Evolutionary conservation across 371 early-diverging fungal genomes (phyloP), one percentile per base, ranked within the genome.

Genomic region (Syncephalastrum racemosum): DNA sequence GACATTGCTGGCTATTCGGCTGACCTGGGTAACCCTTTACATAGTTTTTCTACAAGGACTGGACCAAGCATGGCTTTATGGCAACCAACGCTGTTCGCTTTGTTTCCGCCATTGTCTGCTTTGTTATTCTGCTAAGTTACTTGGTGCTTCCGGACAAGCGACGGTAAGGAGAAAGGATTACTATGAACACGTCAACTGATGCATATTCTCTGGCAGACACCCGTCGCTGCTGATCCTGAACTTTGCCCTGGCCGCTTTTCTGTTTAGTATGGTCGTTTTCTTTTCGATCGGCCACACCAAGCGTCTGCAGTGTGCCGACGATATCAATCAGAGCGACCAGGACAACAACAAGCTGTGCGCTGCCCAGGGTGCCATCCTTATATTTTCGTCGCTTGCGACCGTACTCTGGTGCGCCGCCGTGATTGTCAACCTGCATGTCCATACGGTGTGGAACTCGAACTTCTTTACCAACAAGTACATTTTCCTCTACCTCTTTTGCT

Each of bases 141-240:
- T 52, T 84, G 16, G 62, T 78, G 45, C 59, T 88, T 18, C 83
- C 84, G 10, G 86, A 82, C 50, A 84, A 85, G 50, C 66, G 85
- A 55, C 72, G 66, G 66, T 61, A 58, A 50, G 47, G 8, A 20
- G 19, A 53, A 31, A 50, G 2, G 36, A 16, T 13, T 10, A 27
- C 0, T 36, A 50, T 18, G 40, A 14, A 5, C 13, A 36, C 51
- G 18, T 15, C 44, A 10, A 36, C 41, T 10, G 23, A 18, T 23
- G 16, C 39, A 36, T 5, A 47, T 45, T 40, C 5, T 41, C 19
- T 23, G 16, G 0, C 25, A 66, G 79, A 43, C 88, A 88, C 56
- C 86, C 88, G 16, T 83, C 83, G 10, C 71, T 83, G n/a, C 69
- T 88, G 53, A 84, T 88, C 46, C 61, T 86, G 42, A 80, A 82